Evolutionary conservation across 2,329 filamentous ascomycete species (phyloP), one percentile per base, ranked within the genome.

Genomic region (Pyrenophora teres): DNA sequence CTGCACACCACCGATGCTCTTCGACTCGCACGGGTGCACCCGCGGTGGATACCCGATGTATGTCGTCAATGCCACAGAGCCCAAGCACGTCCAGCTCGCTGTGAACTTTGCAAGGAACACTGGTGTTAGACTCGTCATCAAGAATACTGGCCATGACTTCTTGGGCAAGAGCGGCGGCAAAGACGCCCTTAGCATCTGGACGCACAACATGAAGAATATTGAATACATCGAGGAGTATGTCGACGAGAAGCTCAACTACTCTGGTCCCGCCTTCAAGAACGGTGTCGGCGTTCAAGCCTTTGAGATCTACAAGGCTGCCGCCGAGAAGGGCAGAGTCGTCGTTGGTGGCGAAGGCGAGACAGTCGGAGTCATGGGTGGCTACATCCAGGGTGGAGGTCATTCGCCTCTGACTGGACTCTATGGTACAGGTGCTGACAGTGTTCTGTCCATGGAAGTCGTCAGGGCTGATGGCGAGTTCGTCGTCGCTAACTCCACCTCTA

Each of bases 281-380:
- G 82, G 81, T 2, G 76, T 81, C 8, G 83, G 83, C 46, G 77
- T 85, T 7, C 75, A 82, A 50, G 80, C 78, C 3, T 74, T 71
- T 31, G 81, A 85, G 54, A 67, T 83, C 1, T 84, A 84, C 60
- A 76, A 76, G 25, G 77, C 76, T 33, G 81, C 80, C 2, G 63
- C 79, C 10, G 67, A 75, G 13, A 65, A 77, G 23, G 79, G 78
- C 0, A 73, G 80, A 39, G 76, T 74, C 0, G 75, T 84, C 2
- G 77, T 85, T 3, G 81, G 79, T 15, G 83, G 83, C 4, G 80
- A 73, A 40, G 71, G 72, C 8, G 70, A 74, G 56, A 80, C 77
- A 2, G 81, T 86, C 9, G 83, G 82, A 19, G 73, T 82, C 62
- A 77, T 71, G 56, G 70, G 70, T 16, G 74, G 75, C 8, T 78